Base-by-base conservation (phyloP, 1,139 yeast genomes). In the Suhomyces atakaporum region DNA sequence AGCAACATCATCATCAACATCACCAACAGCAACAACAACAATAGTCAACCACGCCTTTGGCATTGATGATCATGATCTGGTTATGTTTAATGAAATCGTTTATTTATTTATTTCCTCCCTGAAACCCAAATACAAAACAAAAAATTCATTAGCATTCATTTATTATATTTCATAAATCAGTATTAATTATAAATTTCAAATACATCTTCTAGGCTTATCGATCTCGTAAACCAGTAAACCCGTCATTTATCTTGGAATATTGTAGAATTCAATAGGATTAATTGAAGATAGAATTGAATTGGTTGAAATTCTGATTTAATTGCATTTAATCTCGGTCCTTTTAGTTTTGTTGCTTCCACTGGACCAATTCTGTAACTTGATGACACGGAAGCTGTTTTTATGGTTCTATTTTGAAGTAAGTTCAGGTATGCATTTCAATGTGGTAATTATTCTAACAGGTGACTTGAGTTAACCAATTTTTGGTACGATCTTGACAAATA, bases 401-500 rank as follows among this genome's bases (percentile, higher is more conserved):
- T n/a, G n/a, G n/a, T n/a, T n/a, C n/a, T n/a, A n/a, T n/a, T n/a
- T n/a, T n/a, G n/a, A n/a, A n/a, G n/a, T n/a, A n/a, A 19, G 21
- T 19, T 19, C 21, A 19, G 21, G 21, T 9, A n/a, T n/a, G n/a
- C n/a, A n/a, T n/a, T n/a, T n/a, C n/a, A n/a, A n/a, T n/a, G n/a
- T n/a, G n/a, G n/a, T n/a, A n/a, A n/a, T n/a, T n/a, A n/a, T n/a
- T n/a, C n/a, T n/a, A n/a, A n/a, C n/a, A n/a, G n/a, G n/a, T n/a
- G n/a, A n/a, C n/a, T n/a, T n/a, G n/a, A n/a, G n/a, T n/a, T 23
- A 39, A 9, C 42, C 42, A n/a, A 43, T 35, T 25, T 40, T 36
- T 12, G 53, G 53, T 12, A 49, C 35, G 25, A 49, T 42, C 42
- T 49, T 49, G 16, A 48, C 39, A 24, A 49, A 32, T 3, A 49